Evolutionary conservation across 1,284 basidiomycete species (phyloP), one percentile per base, ranked within the genome.

Genomic region (Leccinum pseudoinsigne): DNA sequence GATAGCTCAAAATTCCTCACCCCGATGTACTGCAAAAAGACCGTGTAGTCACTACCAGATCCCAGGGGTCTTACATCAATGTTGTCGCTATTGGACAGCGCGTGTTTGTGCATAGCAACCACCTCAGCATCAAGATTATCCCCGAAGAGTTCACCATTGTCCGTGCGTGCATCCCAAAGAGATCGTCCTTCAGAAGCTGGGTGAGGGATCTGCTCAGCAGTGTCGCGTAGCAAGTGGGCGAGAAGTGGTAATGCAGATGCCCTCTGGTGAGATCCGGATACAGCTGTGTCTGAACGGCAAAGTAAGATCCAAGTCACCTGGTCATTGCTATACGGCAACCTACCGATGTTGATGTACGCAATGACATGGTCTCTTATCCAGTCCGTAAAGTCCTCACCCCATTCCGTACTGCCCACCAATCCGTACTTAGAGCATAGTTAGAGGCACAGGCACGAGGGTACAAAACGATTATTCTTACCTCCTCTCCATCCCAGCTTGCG

Each of bases 401-500:
- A 93, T 75, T 94, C 92, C 9, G 90, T 92, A 66, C 85, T 87
- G 10, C 93, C 93, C 60, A 95, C 82, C 34, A 94, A 78, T 47
- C 92, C 92, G 65, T 90, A 92, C 83, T 88, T 65, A 10, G 58
- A 38, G 34, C 11, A 60, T 55, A 11, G 38, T 66, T 55, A 62
- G 55, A 62, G 50, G 64, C 14, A 34, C 38, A 61, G 40, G 64
- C 14, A 34, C 62, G 61, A 54, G 38, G 38, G 11, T 38, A 38
- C 47, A 40, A 36, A 3, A 57, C 55, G 16, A 28, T 54, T 18
- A 55, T 21, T 51, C 72, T 59, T 61, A 85, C 84, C 79, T 92
- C 93, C 73, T 95, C 93, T 2, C 86, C 93, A 70, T 77, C 92
- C 91, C 91, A 94, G 66, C 86, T 87, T 4, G 89, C 90, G 40